phyloP scores from a whole-genome alignment of 345 rosid species.

The Adansonia digitata region DNA sequence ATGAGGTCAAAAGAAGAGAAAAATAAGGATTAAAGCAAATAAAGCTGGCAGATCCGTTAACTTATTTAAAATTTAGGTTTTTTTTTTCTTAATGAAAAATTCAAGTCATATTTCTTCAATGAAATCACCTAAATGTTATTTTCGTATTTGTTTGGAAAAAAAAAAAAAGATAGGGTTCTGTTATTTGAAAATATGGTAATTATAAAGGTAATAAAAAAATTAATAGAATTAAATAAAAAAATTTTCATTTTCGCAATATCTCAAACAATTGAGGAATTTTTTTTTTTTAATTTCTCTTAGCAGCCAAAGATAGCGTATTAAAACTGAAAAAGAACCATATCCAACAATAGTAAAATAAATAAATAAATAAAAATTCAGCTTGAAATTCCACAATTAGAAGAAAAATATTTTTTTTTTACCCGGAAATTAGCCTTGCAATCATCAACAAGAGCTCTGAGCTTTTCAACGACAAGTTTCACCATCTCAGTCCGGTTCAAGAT shows the following conservation, averaged over 20 bases:
- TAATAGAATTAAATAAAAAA: background rate
- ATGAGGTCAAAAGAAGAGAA: background rate
- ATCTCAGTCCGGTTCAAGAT: slow-evolving; percentile 59
- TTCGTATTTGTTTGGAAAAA: background rate
- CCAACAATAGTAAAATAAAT: background rate
- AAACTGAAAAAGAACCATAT: background rate
- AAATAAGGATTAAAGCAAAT: background rate
- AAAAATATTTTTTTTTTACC: slow-evolving; percentile 29
- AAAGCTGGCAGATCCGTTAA: background rate
- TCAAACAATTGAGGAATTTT: background rate
- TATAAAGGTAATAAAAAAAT: background rate
- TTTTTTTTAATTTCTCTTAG: background rate
- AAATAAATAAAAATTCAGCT: background rate
- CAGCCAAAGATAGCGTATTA: background rate
- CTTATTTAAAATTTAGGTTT: background rate
- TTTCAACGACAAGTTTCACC: slow-evolving; percentile 47
- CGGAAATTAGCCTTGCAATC: slow-evolving; percentile 64
- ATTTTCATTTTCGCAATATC: background rate
- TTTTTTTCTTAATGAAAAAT: background rate
- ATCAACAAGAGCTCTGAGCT: slow-evolving; percentile 54
- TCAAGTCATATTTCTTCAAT: background rate
- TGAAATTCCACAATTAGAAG: background rate
- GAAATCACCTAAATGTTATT: background rate
- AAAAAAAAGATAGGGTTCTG: background rate
- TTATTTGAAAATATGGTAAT: background rate